These are phyloP conservation scores for Fonsecaea nubica DNA, from an alignment of 2,329 filamentous ascomycete species.

Conservation along the genomic window DNA sequence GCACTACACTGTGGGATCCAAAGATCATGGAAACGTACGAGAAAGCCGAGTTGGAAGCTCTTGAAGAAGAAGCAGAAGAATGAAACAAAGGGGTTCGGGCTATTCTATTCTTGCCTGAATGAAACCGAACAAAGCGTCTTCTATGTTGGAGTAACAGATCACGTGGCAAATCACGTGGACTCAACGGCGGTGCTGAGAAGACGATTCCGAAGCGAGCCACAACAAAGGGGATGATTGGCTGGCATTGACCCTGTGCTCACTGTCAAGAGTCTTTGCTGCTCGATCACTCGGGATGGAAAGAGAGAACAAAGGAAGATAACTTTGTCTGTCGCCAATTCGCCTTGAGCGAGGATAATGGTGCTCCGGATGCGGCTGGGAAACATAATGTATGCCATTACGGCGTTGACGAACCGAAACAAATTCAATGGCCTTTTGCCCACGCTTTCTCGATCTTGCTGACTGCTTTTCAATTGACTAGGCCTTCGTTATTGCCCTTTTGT, in stretches of 20 bases:
- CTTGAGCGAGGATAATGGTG: constrained; percentile 11
- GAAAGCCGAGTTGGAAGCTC: constrained; percentile 77
- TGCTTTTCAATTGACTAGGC: background rate
- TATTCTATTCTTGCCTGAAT: background rate
- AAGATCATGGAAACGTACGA: constrained; percentile 75
- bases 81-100: background rate
- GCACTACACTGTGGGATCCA: constrained; percentile 77
- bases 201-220: background rate
- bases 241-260: background rate
- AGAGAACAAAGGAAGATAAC: background rate
- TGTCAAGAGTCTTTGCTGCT: background rate
- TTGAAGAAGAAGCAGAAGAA: constrained; percentile 69
- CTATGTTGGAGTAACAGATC: background rate
- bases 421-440: constrained; percentile 4
- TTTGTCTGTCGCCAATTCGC: background rate
- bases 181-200: background rate
- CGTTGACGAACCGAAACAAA: constrained; percentile 1
- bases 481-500: background rate
- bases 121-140: constrained; percentile 5
- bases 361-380: constrained; percentile 11
- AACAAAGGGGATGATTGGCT: background rate
- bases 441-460: background rate
- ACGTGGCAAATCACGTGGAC: background rate
- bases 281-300: background rate
- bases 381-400: background rate